Evolutionary conservation across 1,284 basidiomycete genomes (phyloP).

Genomic region (Schizophyllum amplum): DNA sequence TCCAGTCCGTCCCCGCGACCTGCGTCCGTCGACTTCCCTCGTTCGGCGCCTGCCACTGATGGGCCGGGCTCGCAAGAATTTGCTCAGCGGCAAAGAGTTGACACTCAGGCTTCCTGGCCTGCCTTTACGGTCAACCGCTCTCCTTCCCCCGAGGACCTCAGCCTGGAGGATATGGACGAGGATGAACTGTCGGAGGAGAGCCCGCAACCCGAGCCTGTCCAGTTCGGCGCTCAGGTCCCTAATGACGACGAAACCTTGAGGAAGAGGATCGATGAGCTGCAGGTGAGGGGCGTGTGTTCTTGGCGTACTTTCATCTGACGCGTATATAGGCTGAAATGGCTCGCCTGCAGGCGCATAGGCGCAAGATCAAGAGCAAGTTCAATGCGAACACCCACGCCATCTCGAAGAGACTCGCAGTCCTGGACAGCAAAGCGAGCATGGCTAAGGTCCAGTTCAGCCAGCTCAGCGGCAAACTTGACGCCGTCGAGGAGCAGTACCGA

Average conservation of each 20-base stretch:
- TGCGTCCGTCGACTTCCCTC: neutral
- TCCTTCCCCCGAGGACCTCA: neutral
- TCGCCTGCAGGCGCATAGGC: slow-evolving; percentile 27
- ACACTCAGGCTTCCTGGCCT: neutral
- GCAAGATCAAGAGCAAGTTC: slow-evolving; percentile 31
- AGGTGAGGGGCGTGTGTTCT: slow-evolving; percentile 6
- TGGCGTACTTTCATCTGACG: neutral
- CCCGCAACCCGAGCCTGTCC: neutral
- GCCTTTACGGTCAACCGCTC: neutral
- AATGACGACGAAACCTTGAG: neutral
- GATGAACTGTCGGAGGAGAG: slow-evolving; percentile 4
- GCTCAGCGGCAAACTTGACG: slow-evolving; percentile 26
- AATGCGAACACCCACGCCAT: slow-evolving; percentile 28
- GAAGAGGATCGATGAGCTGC: slow-evolving; percentile 5
- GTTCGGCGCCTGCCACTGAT: neutral
- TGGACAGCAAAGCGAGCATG: slow-evolving; percentile 35
- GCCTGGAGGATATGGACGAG: neutral
- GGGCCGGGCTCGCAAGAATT: neutral
- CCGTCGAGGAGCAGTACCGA: slow-evolving; percentile 19
- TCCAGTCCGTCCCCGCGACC: neutral
- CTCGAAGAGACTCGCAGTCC: slow-evolving; percentile 27
- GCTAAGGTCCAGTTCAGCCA: slow-evolving; percentile 31
- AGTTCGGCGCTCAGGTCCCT: neutral
- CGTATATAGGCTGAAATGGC: slow-evolving; percentile 24
- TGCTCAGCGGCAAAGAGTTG: neutral